phyloP scores from a whole-genome alignment of 2,329 filamentous ascomycete species.

The Knufia fluminis region DNA sequence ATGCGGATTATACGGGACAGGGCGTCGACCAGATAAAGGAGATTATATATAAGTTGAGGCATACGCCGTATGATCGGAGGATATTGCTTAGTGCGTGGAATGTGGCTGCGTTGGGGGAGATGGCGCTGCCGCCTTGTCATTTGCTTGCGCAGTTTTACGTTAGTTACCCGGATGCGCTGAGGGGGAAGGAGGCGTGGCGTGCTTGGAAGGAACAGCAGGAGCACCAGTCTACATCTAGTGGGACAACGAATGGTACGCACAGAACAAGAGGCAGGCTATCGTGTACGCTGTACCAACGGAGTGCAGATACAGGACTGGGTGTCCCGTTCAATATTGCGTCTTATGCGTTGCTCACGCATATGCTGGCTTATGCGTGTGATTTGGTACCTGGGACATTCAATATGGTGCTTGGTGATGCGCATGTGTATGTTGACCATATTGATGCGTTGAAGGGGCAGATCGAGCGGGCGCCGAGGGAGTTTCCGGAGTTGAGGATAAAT shows the following conservation, averaged over 20 bases:
- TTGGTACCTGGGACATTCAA: conserved; percentile 78
- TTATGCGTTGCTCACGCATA: conserved; percentile 89
- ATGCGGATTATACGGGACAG: conserved; percentile 73
- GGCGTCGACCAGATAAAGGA: conserved; percentile 90
- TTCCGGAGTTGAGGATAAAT: conserved; percentile 68
- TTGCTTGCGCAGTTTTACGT: conserved; percentile 98
- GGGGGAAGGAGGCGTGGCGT: conserved; percentile 21
- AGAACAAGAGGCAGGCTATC: conserved; percentile 64
- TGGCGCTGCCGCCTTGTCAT: conserved; percentile 90
- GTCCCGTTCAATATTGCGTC: conserved; percentile 97
- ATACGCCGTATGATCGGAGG: conserved; percentile 76
- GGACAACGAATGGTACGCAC: conserved; percentile 3
- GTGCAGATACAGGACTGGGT: conserved; percentile 92
- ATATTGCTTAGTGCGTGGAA: conserved; percentile 96
- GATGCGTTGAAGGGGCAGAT: conserved; percentile 77
- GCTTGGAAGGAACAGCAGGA: conserved; percentile 1
- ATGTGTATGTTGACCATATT: conserved; percentile 88
- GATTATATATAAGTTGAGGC: conserved; percentile 75
- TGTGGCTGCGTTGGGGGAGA: conserved; percentile 69
- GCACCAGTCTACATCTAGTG: neutral
- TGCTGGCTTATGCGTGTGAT: conserved; percentile 81
- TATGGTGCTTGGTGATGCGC: conserved; percentile 97
- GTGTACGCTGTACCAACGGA: conserved; percentile 85
- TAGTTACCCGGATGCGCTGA: conserved; percentile 51
- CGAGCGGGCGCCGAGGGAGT: conserved; percentile 66